These are phyloP conservation scores for Sophora flavescens DNA, from an alignment of 306 rosid genomes.

Conservation along the genomic window DNA sequence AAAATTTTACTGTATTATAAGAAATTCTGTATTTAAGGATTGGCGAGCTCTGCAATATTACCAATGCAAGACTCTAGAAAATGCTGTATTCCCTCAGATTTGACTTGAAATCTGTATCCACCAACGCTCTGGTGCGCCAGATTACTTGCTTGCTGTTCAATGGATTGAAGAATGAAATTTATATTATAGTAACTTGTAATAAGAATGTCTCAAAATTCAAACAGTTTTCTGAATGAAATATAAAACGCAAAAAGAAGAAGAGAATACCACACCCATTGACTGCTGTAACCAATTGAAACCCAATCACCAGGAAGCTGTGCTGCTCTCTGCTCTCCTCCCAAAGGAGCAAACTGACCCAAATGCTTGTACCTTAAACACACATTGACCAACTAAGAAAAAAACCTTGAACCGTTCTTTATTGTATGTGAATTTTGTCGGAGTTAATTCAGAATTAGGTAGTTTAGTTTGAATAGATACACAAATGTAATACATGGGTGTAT, in stretches of 20 bases:
- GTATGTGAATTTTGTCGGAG: too few species aligned
- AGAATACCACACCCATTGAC: constrained; percentile 99
- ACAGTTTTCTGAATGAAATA: background rate
- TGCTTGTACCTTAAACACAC: constrained; percentile 85
- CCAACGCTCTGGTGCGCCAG: constrained; percentile 94
- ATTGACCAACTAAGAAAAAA: too few species aligned
- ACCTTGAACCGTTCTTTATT: constrained; percentile 2
- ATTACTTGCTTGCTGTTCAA: constrained; percentile 95
- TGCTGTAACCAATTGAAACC: constrained; percentile 94
- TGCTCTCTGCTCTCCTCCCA: constrained; percentile 98
- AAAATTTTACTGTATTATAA: constrained; percentile 23
- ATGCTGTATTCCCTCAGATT: constrained; percentile 41
- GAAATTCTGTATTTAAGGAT: constrained; percentile 3
- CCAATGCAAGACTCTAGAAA: constrained; percentile 16
- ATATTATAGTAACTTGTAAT: constrained; percentile 17
- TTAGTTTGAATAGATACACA: too few species aligned
- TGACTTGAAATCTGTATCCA: constrained; percentile 80
- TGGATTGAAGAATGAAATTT: constrained; percentile 1
- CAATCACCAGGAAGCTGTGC: constrained; percentile 99
- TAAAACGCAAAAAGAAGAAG: background rate
- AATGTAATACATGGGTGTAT: too few species aligned
- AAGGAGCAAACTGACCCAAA: constrained; percentile 96
- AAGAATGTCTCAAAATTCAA: constrained; percentile 31
- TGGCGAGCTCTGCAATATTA: background rate
- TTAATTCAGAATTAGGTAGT: too few species aligned